These are phyloP conservation scores for Mucor lusitanicus DNA, from an alignment of 371 early-diverging fungal species.

Conservation along the genomic window DNA sequence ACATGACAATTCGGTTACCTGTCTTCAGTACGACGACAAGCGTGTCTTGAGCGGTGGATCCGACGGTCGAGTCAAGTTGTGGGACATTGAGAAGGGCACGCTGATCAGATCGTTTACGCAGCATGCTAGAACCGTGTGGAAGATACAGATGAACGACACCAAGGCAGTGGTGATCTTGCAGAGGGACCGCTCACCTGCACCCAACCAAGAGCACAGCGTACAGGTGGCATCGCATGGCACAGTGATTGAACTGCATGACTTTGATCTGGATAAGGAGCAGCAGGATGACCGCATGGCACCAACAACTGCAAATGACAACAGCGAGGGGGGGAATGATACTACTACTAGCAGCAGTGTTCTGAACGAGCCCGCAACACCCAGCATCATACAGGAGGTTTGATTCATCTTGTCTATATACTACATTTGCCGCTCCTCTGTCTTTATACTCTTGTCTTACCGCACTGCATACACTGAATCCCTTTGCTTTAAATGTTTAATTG, in stretches of 20 bases:
- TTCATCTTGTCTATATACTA: too few species aligned
- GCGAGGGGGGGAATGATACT: too few species aligned
- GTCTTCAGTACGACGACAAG: slow-evolving; percentile 77
- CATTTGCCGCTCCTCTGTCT: too few species aligned
- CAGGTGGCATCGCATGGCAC: slow-evolving; percentile 12
- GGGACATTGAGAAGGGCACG: slow-evolving; percentile 76
- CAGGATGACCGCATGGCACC: background rate
- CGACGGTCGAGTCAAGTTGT: slow-evolving; percentile 82
- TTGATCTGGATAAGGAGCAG: slow-evolving; percentile 22
- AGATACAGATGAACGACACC: slow-evolving; percentile 56
- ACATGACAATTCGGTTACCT: slow-evolving; percentile 82
- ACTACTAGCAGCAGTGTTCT: too few species aligned
- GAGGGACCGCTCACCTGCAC: slow-evolving; percentile 15
- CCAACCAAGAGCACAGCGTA: background rate
- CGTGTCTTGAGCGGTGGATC: slow-evolving; percentile 82
- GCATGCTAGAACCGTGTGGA: slow-evolving; percentile 60
- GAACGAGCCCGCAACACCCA: too few species aligned
- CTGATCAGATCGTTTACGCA: slow-evolving; percentile 66
- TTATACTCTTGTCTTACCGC: too few species aligned
- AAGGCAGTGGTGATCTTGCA: slow-evolving; percentile 61
- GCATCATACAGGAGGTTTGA: too few species aligned
- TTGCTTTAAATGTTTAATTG: too few species aligned
- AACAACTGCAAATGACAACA: background rate
- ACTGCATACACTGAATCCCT: too few species aligned
- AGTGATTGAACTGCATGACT: slow-evolving; percentile 46